These are phyloP conservation scores for Colletotrichum neosansevieriae DNA, from an alignment of 2,329 filamentous ascomycete species.

Conservation along the genomic window DNA sequence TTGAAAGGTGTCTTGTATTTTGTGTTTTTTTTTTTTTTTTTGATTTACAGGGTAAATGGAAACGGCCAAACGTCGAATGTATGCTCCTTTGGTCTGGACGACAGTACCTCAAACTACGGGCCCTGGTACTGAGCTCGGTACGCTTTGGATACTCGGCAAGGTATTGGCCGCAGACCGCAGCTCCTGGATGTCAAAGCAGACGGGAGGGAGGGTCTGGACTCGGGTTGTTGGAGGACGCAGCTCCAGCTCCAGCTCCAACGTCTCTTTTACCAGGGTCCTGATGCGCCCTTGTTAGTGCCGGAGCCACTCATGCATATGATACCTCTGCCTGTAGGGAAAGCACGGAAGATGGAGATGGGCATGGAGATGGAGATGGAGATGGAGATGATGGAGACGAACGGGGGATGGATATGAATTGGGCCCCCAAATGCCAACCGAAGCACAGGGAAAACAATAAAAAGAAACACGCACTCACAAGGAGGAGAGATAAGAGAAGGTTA, in stretches of 20 bases:
- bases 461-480: background rate
- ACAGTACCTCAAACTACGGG: slow-evolving; percentile 8
- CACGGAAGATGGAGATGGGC: slow-evolving; percentile 30
- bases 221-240: slow-evolving; percentile 29
- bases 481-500: slow-evolving; percentile 21
- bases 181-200: slow-evolving; percentile 31
- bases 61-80: slow-evolving; percentile 7
- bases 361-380: slow-evolving; percentile 24
- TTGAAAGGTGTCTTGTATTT: too few species aligned
- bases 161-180: slow-evolving; percentile 11
- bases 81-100: too few species aligned
- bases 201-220: slow-evolving; percentile 22
- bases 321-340: slow-evolving; percentile 22
- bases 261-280: slow-evolving; percentile 28
- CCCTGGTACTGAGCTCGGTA: background rate
- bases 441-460: slow-evolving; percentile 18
- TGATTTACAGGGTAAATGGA: background rate
- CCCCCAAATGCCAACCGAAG: slow-evolving; percentile 29
- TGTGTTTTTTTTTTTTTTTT: too few species aligned
- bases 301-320: slow-evolving; percentile 35
- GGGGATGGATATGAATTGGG: slow-evolving; percentile 29
- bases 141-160: slow-evolving; percentile 8
- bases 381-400: slow-evolving; percentile 29
- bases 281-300: slow-evolving; percentile 35
- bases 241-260: background rate